phyloP scores from a whole-genome alignment of 352 stramenopile genomes.

The Phytophthora litchii region DNA sequence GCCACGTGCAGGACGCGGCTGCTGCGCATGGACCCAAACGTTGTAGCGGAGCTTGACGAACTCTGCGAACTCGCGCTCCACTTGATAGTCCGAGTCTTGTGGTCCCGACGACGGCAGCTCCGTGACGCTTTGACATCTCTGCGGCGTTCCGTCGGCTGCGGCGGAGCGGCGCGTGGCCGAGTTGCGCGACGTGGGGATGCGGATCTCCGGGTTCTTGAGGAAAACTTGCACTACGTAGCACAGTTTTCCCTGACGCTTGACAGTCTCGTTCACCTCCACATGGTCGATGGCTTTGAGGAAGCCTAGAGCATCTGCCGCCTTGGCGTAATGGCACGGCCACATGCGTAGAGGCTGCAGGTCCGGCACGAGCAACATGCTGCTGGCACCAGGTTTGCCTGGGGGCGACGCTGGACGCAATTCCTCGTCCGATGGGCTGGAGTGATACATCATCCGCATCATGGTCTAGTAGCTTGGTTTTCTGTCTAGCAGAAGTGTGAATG shows the following conservation, averaged over 20 bases:
- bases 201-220: conserved; percentile 48
- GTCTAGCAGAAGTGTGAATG: conserved; percentile 22
- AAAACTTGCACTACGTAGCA: conserved; percentile 50
- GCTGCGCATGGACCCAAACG: conserved; percentile 46
- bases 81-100: conserved; percentile 41
- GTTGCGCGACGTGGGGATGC: conserved; percentile 47
- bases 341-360: conserved; percentile 46
- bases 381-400: conserved; percentile 17
- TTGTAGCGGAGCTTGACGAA: conserved; percentile 51
- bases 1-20: conserved; percentile 31
- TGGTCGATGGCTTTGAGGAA: conserved; percentile 50
- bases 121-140: conserved; percentile 18
- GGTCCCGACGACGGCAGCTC: not conserved
- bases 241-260: conserved; percentile 38
- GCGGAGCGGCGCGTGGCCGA: conserved; percentile 32
- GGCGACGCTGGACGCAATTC: conserved; percentile 25
- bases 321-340: conserved; percentile 50
- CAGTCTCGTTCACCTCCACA: conserved; percentile 40
- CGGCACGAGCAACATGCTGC: conserved; percentile 30
- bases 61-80: conserved; percentile 45
- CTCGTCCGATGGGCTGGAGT: conserved; percentile 6
- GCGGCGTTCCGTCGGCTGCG: conserved; percentile 13
- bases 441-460: conserved; percentile 32
- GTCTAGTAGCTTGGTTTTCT: conserved; percentile 4
- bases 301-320: conserved; percentile 41